Percentiles rank a stretch among this genome's conserved stretches.
Evolutionary conservation across 768 basidiomycete species (phyloP).

Genomic region (Sistotremastrum niveocremeum): DNA sequence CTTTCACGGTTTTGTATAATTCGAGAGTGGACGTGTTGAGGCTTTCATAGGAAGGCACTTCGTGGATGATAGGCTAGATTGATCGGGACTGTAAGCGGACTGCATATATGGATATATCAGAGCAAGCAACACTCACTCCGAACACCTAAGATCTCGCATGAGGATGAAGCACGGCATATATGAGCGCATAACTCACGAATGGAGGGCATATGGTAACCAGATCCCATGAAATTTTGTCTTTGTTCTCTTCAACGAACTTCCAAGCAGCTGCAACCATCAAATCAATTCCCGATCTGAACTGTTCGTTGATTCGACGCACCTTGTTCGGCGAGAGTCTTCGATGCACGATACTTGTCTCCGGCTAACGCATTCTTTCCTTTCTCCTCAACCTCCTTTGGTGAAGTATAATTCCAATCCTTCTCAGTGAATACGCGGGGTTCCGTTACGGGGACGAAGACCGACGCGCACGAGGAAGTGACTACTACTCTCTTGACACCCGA

Average conservation of each 20-base stretch:
- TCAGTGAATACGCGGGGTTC: constrained; percentile 26
- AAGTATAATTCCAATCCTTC: constrained; percentile 46
- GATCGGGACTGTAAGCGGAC: too few species aligned
- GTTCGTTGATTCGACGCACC: constrained; percentile 16
- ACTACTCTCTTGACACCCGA: constrained; percentile 47
- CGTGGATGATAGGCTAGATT: constrained; percentile 29
- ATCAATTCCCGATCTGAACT: too few species aligned
- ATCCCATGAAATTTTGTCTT: constrained; percentile 33
- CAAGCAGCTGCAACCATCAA: constrained; percentile 28
- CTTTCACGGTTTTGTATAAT: constrained; percentile 21
- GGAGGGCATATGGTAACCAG: constrained; percentile 42
- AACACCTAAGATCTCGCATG: too few species aligned
- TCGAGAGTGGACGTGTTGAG: constrained; percentile 27
- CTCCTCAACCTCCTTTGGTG: constrained; percentile 30
- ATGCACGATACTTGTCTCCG: constrained; percentile 39
- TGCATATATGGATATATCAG: too few species aligned
- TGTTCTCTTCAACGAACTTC: constrained; percentile 32
- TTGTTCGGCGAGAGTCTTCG: constrained; percentile 56
- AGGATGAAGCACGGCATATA: too few species aligned
- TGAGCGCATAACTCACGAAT: constrained; percentile 18
- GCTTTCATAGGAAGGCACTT: constrained; percentile 18
- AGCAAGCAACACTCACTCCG: too few species aligned
- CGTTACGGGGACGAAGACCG: constrained; percentile 23
- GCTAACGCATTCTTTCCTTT: constrained; percentile 30
- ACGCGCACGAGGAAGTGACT: constrained; percentile 48